Conservation (phyloP, 2,329 filamentous ascomycete genomes). For the Verticillium albo-atrum region DNA sequence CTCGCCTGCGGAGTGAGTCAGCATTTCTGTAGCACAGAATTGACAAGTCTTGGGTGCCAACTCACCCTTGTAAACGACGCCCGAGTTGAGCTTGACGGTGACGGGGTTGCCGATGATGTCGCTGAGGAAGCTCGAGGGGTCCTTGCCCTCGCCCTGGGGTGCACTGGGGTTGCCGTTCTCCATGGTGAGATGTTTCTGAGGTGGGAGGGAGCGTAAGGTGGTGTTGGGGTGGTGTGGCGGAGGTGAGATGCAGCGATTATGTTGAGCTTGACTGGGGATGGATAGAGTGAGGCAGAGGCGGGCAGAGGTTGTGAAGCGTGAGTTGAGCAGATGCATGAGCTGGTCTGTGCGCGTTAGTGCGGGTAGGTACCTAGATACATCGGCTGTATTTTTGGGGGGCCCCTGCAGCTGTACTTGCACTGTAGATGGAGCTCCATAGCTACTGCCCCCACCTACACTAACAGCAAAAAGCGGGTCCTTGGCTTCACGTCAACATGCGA, state of each 20-base stretch:
- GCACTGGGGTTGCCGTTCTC: slow-evolving; percentile 61
- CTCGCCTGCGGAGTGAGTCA: slow-evolving; percentile 58
- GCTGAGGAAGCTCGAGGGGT: slow-evolving; percentile 88
- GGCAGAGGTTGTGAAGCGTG: neutral
- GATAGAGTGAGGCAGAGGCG: neutral
- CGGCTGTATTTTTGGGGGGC: neutral
- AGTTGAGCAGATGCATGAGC: neutral
- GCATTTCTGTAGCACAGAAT: neutral
- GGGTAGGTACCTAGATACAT: neutral
- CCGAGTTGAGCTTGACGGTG: slow-evolving; percentile 97
- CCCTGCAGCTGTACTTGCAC: neutral
- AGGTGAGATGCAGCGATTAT: neutral
- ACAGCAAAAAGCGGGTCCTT: neutral
- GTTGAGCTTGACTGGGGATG: neutral
- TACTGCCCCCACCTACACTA: neutral
- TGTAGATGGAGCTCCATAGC: too few species aligned
- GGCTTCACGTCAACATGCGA: neutral
- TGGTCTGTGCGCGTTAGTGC: neutral
- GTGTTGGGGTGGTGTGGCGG: neutral
- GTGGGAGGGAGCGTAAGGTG: neutral
- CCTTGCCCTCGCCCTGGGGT: slow-evolving; percentile 69
- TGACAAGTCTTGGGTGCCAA: neutral
- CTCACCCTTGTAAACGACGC: slow-evolving; percentile 92
- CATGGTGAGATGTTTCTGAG: slow-evolving; percentile 42
- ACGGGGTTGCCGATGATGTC: slow-evolving; percentile 94